Evolutionary conservation across 257 asterid species (phyloP).

Genomic region (Penstemon newberryi): DNA sequence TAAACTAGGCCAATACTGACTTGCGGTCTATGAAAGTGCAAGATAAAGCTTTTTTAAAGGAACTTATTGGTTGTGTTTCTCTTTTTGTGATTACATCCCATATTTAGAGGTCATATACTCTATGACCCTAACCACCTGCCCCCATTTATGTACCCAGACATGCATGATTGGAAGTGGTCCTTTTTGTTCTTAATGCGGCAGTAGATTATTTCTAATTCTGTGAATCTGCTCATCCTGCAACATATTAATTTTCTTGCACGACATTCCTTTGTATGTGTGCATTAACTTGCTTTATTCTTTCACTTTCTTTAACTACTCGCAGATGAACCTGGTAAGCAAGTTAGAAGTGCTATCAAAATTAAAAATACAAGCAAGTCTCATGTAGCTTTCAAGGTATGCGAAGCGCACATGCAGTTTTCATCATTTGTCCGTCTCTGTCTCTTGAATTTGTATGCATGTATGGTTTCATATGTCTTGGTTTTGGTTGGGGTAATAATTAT

Average conservation of each 20-base stretch:
- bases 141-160: conserved; percentile 1
- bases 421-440: conserved; percentile 13
- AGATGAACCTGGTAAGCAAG: conserved; percentile 98
- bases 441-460: background rate
- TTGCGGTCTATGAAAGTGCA: background rate
- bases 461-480: conserved; percentile 17
- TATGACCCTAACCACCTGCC: background rate
- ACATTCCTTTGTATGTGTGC: conserved; percentile 16
- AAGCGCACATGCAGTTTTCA: background rate
- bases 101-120: background rate
- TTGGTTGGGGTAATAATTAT: conserved; percentile 9
- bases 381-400: conserved; percentile 84
- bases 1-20: conserved; percentile 18
- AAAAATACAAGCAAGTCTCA: conserved; percentile 94
- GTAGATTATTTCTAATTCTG: background rate
- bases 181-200: background rate
- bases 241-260: conserved; percentile 16
- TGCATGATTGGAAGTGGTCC: background rate
- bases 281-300: background rate
- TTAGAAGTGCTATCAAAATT: conserved; percentile 81
- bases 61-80: background rate
- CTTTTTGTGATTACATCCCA: background rate
- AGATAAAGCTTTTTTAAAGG: background rate
- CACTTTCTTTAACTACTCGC: conserved; percentile 24
- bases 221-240: background rate